phyloP scores from a whole-genome alignment of 2,329 filamentous ascomycete species.

The Arthroderma sp. region DNA sequence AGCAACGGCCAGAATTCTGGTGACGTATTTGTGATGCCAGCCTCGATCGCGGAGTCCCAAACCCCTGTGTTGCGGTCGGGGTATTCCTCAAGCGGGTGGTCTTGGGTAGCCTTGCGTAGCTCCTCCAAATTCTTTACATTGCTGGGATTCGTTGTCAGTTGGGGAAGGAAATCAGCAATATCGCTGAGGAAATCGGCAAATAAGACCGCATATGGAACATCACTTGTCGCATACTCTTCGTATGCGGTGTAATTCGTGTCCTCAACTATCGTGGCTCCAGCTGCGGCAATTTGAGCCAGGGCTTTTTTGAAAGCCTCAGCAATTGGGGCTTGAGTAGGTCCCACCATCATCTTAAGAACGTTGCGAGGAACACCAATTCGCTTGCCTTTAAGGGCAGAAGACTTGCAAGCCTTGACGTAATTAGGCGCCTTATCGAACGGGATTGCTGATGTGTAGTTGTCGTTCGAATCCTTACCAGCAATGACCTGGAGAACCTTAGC shows the following conservation, averaged over 20 bases:
- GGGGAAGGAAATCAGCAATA: conserved; percentile 41
- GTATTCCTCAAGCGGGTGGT: conserved; percentile 42
- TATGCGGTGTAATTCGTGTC: conserved; percentile 46
- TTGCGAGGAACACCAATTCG: conserved; percentile 54
- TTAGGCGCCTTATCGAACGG: conserved; percentile 43
- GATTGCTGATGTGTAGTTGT: conserved; percentile 47
- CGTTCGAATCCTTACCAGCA: conserved; percentile 37
- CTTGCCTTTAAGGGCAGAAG: conserved; percentile 40
- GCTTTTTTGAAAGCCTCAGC: conserved; percentile 44
- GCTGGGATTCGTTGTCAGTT: conserved; percentile 46
- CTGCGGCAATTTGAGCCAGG: conserved; percentile 38
- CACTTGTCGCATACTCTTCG: conserved; percentile 30
- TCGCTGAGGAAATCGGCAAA: conserved; percentile 45
- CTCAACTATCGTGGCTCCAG: conserved; percentile 49
- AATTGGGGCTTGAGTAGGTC: conserved; percentile 16
- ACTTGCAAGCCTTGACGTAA: conserved; percentile 47
- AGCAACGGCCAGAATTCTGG: conserved; percentile 46
- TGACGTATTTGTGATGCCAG: conserved; percentile 44
- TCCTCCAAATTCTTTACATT: conserved; percentile 40
- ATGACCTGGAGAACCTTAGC: conserved; percentile 47
- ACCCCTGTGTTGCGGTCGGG: conserved; percentile 44
- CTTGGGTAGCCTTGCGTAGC: conserved; percentile 43
- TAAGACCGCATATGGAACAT: conserved; percentile 30
- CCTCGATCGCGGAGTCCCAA: conserved; percentile 42
- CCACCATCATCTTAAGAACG: conserved; percentile 26